A percentile compares a stretch with the other conserved stretches of the same genome.
These are phyloP conservation scores for Elsinoe australis DNA, from an alignment of 2,329 filamentous ascomycete species.

Conservation along the genomic window DNA sequence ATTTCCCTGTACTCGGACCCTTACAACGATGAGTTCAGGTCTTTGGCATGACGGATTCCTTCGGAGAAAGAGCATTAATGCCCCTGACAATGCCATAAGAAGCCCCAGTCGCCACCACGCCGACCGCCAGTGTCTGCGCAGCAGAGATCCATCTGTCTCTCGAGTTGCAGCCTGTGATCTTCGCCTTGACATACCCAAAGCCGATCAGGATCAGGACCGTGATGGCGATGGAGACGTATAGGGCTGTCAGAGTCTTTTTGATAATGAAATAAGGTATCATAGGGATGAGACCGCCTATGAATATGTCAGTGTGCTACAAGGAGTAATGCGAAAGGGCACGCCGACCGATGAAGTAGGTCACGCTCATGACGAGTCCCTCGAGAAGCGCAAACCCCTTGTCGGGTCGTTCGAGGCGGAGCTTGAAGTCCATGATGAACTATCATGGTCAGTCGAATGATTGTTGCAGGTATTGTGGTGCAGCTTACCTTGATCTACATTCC, in stretches of 20 bases:
- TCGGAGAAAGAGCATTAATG: constrained; percentile 20
- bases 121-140: constrained; percentile 32
- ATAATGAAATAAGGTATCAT: constrained; percentile 47
- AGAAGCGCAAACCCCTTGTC: constrained; percentile 40
- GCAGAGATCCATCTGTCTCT: constrained; percentile 28
- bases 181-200: constrained; percentile 46
- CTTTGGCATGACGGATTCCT: too few species aligned
- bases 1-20: too few species aligned
- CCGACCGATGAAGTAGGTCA: constrained; percentile 34
- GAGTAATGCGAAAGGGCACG: constrained; percentile 7
- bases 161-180: constrained; percentile 26
- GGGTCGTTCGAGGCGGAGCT: constrained; percentile 42
- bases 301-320: constrained; percentile 11
- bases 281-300: constrained; percentile 35
- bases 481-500: constrained; percentile 41
- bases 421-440: constrained; percentile 54
- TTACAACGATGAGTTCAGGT: too few species aligned
- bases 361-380: constrained; percentile 36
- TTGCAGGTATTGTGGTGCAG: neutral
- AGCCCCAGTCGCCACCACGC: constrained; percentile 31
- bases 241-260: constrained; percentile 32
- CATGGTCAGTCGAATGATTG: neutral
- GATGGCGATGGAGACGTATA: constrained; percentile 46
- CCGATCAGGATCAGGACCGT: constrained; percentile 43
- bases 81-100: constrained; percentile 36